Evolutionary conservation across 176 grass and related monocot species (phyloP).

Genomic region (Hordeum marinum): DNA sequence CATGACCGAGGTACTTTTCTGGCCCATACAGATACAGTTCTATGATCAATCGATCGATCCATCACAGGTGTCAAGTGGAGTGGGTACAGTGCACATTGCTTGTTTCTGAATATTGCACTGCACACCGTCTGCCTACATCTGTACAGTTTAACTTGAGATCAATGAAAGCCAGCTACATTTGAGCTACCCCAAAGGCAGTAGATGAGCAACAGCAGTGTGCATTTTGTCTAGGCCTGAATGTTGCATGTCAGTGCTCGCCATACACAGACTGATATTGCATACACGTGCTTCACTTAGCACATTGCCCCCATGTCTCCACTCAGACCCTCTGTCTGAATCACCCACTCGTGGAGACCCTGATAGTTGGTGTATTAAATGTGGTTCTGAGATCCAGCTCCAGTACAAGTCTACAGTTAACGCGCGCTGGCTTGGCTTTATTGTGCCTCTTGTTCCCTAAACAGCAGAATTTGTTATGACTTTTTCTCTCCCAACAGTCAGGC

Average conservation of each 20-base stretch:
- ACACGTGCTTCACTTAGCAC: not conserved
- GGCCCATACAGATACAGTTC: not conserved
- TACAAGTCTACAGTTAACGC: not conserved
- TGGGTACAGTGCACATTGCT: not conserved
- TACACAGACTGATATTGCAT: not conserved
- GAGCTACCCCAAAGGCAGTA: not conserved
- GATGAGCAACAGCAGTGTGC: not conserved
- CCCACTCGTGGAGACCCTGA: not conserved
- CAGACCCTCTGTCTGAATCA: not conserved
- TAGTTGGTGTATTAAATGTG: not conserved
- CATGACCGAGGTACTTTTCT: slow-evolving; percentile 47
- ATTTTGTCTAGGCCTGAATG: not conserved
- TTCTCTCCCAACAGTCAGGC: slow-evolving; percentile 33
- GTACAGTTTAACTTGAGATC: not conserved
- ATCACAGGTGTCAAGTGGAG: not conserved
- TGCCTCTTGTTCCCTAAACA: slow-evolving; percentile 10
- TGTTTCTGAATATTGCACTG: not conserved
- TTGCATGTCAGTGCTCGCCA: not conserved
- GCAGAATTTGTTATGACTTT: not conserved
- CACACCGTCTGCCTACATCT: not conserved
- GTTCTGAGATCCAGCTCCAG: slow-evolving; percentile 7
- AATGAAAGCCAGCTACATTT: not conserved
- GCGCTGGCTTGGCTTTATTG: slow-evolving; percentile 4
- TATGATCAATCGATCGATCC: not conserved
- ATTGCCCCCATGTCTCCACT: not conserved